Evolutionary conservation across 2,329 filamentous ascomycete genomes (phyloP), one percentile per base, ranked within the genome.

Genomic region (Chaetomium sp.): DNA sequence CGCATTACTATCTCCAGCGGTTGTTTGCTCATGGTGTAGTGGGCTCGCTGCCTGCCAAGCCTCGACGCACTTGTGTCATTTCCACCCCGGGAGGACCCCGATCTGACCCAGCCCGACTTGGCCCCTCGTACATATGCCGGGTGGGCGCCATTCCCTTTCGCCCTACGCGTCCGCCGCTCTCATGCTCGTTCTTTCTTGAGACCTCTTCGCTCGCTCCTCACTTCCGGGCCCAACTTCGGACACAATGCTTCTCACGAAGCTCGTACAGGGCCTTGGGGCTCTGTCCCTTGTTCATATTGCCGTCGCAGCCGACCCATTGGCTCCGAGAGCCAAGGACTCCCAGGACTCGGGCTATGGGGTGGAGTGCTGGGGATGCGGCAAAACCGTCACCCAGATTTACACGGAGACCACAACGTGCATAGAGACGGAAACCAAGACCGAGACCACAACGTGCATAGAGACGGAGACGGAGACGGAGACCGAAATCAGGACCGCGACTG

Each of bases 211-310:
- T 61, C 54, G 59, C 19, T 49, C 35, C 36, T 52, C 53, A 38
- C 49, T 34, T 53, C 40, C 54, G 49, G 46, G 46, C 54, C 49
- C 55, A 36, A 46, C 33, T 19, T 54, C 43, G 55, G 45, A 37
- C 53, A 60, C 47, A 40, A 66, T 65, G 65, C 58, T 62, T 59
- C 55, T 64, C 35, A 48, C 59, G 53, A 62, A 59, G 61, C 59
- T 64, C 12, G 14, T 62, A 14, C 58, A 56, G 41, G 55, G 59
- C 47, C 56, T 62, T 9, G 62, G 61, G 53, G 59, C 59, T 38
- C 43, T 66, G 59, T 61, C 59, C 49, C 59, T 66, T 49, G 58
- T 55, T 50, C 59, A 55, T 11, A 8, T 60, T 48, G 62, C 57
- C 8, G 12, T 59, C 14, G 64, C 54, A 6, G 48, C 50, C 12